Percentiles rank a stretch among this genome's conserved stretches.
These are phyloP conservation scores for Salix arbutifolia DNA, from an alignment of 345 rosid genomes.

Conservation along the genomic window DNA sequence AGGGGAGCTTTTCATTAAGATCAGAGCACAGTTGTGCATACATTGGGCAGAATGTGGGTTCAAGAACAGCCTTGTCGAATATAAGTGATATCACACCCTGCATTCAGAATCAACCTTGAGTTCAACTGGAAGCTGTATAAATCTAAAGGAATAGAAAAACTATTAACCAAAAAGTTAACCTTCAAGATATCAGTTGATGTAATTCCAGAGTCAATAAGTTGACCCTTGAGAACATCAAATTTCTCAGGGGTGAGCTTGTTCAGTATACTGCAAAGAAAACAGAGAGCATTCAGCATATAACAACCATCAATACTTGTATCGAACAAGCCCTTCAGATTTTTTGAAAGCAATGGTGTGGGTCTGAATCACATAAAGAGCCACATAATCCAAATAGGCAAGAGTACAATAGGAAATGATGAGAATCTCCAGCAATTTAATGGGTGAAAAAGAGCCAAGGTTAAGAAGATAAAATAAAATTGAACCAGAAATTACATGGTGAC, in stretches of 20 bases:
- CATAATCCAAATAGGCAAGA: neutral
- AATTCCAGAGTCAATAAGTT: conserved; percentile 91
- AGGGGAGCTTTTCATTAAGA: conserved; percentile 69
- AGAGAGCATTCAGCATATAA: conserved; percentile 1
- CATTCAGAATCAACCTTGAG: conserved; percentile 14
- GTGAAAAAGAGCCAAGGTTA: neutral
- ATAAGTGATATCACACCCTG: conserved; percentile 87
- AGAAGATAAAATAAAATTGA: neutral
- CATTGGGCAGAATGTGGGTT: conserved; percentile 94
- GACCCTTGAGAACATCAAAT: conserved; percentile 88
- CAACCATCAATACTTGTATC: neutral
- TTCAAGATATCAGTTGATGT: conserved; percentile 75
- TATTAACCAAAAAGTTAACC: conserved; percentile 32
- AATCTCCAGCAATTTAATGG: neutral
- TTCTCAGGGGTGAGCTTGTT: conserved; percentile 95
- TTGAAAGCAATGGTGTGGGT: neutral
- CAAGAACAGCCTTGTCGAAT: conserved; percentile 89
- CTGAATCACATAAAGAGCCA: neutral
- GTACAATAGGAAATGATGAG: neutral
- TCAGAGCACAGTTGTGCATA: conserved; percentile 81
- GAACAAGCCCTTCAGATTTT: neutral
- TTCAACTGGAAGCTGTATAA: neutral
- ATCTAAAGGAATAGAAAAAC: neutral
- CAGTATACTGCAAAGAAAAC: conserved; percentile 54
- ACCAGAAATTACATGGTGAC: neutral